These are phyloP conservation scores for Barnettozyma hawaiiensis DNA, from an alignment of 1,139 yeast genomes.

Conservation along the genomic window DNA sequence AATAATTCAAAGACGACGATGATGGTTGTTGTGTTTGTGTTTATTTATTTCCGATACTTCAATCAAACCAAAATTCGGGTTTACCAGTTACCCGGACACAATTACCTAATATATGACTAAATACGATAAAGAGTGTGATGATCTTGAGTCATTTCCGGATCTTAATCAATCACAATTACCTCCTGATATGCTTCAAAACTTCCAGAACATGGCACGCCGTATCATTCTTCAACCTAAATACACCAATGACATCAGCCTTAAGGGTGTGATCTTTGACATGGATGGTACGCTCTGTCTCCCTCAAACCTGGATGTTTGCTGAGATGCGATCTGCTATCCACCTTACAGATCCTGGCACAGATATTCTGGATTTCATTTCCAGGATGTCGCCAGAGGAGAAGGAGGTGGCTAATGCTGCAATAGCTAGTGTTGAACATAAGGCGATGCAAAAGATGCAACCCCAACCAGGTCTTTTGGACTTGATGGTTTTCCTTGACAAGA, in stretches of 20 bases:
- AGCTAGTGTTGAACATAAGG: slow-evolving; percentile 45
- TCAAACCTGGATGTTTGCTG: slow-evolving; percentile 60
- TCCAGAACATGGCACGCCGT: slow-evolving; percentile 16
- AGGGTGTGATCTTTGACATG: slow-evolving; percentile 61
- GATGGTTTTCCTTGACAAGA: slow-evolving; percentile 10
- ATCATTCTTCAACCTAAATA: slow-evolving; percentile 29
- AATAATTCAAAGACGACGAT: no score
- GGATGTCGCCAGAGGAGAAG: slow-evolving; percentile 34
- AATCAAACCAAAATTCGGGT: no score
- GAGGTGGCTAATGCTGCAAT: slow-evolving; percentile 40
- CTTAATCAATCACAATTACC: no score
- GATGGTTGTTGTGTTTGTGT: background rate
- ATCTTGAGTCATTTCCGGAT: no score
- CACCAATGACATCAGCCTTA: slow-evolving; percentile 33
- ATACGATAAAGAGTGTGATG: background rate
- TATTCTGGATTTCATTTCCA: slow-evolving; percentile 43
- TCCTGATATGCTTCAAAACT: background rate
- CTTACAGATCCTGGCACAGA: slow-evolving; percentile 40
- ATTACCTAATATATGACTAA: background rate
- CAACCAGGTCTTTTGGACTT: slow-evolving; percentile 39
- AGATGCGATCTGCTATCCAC: slow-evolving; percentile 53
- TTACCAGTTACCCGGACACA: slow-evolving; percentile 1
- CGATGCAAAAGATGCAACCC: slow-evolving; percentile 54
- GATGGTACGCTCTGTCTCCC: slow-evolving; percentile 65
- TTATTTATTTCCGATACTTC: slow-evolving; percentile 1